These are phyloP conservation scores for Zoysia matrella DNA, from an alignment of 202 grass and related monocot genomes.

Conservation along the genomic window DNA sequence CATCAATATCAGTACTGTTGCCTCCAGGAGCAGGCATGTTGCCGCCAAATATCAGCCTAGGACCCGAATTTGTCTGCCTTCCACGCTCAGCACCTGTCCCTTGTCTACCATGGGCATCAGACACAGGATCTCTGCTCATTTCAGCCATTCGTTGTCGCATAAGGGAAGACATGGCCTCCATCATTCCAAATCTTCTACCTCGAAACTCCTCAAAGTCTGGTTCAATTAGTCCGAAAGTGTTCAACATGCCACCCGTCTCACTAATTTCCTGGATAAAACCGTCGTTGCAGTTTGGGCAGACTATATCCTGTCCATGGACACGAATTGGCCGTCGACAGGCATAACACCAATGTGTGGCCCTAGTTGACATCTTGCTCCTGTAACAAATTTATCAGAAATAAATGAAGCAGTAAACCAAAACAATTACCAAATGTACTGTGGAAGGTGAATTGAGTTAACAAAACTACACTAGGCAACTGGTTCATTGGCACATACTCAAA, in stretches of 20 bases:
- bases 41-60: conserved; percentile 46
- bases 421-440: not conserved
- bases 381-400: conserved; percentile 14
- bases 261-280: conserved; percentile 87
- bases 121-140: conserved; percentile 39
- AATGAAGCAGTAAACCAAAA: not conserved
- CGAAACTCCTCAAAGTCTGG: conserved; percentile 33
- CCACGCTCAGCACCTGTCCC: conserved; percentile 20
- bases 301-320: conserved; percentile 47
- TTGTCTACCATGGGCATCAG: conserved; percentile 51
- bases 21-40: conserved; percentile 31
- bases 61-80: conserved; percentile 12
- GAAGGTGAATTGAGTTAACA: not conserved
- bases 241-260: conserved; percentile 59
- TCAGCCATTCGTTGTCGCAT: conserved; percentile 54
- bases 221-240: conserved; percentile 57
- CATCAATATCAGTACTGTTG: conserved; percentile 30
- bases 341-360: conserved; percentile 96
- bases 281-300: conserved; percentile 83
- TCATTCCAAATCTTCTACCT: conserved; percentile 57
- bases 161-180: conserved; percentile 75
- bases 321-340: conserved; percentile 63
- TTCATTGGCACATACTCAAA: not conserved
- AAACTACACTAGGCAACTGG: not conserved
- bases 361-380: conserved; percentile 68